Evolutionary conservation across 768 basidiomycete species (phyloP).

Genomic region (Mycena albidolilacea): DNA sequence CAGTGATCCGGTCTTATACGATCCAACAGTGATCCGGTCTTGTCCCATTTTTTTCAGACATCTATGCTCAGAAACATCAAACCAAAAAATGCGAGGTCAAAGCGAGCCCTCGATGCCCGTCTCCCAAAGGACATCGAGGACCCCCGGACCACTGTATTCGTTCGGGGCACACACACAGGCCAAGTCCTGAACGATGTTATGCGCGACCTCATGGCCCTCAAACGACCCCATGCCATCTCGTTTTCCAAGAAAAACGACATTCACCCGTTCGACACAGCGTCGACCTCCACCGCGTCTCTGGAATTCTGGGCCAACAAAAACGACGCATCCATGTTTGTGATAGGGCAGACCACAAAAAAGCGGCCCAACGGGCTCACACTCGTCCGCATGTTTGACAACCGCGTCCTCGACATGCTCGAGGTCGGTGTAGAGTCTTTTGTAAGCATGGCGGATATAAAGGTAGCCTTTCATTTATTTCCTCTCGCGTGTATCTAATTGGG

Average conservation of each 20-base stretch:
- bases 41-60: background rate
- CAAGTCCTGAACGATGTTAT: constrained; percentile 85
- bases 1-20: no score
- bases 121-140: constrained; percentile 94
- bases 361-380: constrained; percentile 90
- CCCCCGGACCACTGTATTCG: constrained; percentile 89
- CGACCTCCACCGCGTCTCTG: constrained; percentile 69
- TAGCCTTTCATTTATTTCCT: constrained; percentile 43
- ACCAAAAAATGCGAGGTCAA: constrained; percentile 96
- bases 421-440: constrained; percentile 88
- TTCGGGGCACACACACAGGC: constrained; percentile 89
- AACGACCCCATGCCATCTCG: constrained; percentile 90
- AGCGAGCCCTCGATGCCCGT: constrained; percentile 88
- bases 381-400: constrained; percentile 87
- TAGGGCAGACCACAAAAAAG: constrained; percentile 96
- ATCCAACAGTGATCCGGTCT: no score
- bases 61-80: constrained; percentile 56
- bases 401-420: constrained; percentile 96
- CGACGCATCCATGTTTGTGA: constrained; percentile 91
- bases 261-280: constrained; percentile 89
- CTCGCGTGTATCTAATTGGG: background rate
- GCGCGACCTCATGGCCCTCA: constrained; percentile 94
- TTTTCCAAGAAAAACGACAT: constrained; percentile 96
- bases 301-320: constrained; percentile 97
- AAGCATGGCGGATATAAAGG: constrained; percentile 89